Conservation (phyloP, 2,329 filamentous ascomycete genomes). For the Ophiosphaerella herpotricha region DNA sequence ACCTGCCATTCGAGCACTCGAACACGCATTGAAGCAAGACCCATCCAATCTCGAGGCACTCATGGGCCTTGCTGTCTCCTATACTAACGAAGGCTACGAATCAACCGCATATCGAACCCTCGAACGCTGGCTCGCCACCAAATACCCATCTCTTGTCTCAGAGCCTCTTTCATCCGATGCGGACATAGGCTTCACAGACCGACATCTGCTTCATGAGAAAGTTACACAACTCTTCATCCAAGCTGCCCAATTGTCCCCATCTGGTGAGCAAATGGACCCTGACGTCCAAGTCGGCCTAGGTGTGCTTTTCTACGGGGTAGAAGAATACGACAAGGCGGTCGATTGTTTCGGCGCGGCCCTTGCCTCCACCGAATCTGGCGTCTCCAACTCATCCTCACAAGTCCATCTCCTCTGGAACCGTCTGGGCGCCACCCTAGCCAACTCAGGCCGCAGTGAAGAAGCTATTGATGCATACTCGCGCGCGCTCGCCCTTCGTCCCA, state of each 20-base stretch:
- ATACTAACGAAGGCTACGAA: slow-evolving; percentile 99
- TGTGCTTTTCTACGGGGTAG: slow-evolving; percentile 95
- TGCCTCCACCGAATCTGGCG: slow-evolving; percentile 80
- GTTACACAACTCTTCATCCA: slow-evolving; percentile 90
- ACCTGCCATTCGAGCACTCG: slow-evolving; percentile 89
- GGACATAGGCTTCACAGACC: slow-evolving; percentile 95
- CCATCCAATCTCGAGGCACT: slow-evolving; percentile 84
- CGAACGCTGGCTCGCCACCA: slow-evolving; percentile 94
- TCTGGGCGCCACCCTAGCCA: slow-evolving; percentile 92
- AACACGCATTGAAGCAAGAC: slow-evolving; percentile 87
- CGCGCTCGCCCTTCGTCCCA: slow-evolving; percentile 84
- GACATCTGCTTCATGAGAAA: slow-evolving; percentile 84
- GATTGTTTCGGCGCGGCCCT: slow-evolving; percentile 96
- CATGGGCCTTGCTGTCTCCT: slow-evolving; percentile 94
- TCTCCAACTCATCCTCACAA: slow-evolving; percentile 81
- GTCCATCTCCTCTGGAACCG: slow-evolving; percentile 97
- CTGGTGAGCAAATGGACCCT: slow-evolving; percentile 94
- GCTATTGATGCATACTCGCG: slow-evolving; percentile 96
- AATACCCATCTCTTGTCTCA: slow-evolving; percentile 83
- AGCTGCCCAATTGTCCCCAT: slow-evolving; percentile 88
- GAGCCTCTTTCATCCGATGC: slow-evolving; percentile 72
- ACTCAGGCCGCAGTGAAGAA: slow-evolving; percentile 90
- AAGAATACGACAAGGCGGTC: slow-evolving; percentile 97
- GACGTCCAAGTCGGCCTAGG: slow-evolving; percentile 97
- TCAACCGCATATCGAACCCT: slow-evolving; percentile 94